phyloP scores from a whole-genome alignment of 2,329 filamentous ascomycete genomes.

The Pseudonectria foliicola region DNA sequence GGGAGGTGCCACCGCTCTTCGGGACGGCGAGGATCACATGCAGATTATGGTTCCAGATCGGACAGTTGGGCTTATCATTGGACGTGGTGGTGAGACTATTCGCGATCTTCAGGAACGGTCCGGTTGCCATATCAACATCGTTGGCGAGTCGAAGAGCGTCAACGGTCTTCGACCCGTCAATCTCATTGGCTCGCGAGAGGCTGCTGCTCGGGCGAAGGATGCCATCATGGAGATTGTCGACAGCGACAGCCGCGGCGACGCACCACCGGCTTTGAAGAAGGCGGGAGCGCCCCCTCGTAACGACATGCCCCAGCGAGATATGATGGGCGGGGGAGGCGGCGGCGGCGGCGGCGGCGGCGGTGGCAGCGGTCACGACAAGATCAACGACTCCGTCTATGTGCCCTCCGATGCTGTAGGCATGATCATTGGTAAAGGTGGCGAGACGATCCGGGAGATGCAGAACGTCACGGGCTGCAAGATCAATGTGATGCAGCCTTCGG shows the following conservation, averaged over 20 bases:
- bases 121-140: constrained; percentile 93
- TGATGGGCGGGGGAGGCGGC: constrained; percentile 26
- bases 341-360: constrained; percentile 31
- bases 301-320: constrained; percentile 26
- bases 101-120: constrained; percentile 85
- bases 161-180: constrained; percentile 87
- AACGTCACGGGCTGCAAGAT: constrained; percentile 85
- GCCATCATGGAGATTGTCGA: constrained; percentile 92
- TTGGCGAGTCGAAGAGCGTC: constrained; percentile 86
- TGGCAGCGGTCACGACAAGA: constrained; percentile 52
- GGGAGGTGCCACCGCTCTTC: constrained; percentile 42
- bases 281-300: constrained; percentile 21
- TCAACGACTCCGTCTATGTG: constrained; percentile 76
- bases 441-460: constrained; percentile 94
- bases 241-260: constrained; percentile 66
- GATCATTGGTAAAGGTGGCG: constrained; percentile 92
- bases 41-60: constrained; percentile 94
- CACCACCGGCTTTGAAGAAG: constrained; percentile 25
- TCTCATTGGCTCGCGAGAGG: constrained; percentile 70
- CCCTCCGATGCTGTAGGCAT: constrained; percentile 90
- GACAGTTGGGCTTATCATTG: constrained; percentile 88
- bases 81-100: constrained; percentile 88
- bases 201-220: constrained; percentile 73
- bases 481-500: constrained; percentile 78
- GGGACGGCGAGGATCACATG: constrained; percentile 76